phyloP scores from a whole-genome alignment of 116 monocot genomes.

The Posidonia oceanica region DNA sequence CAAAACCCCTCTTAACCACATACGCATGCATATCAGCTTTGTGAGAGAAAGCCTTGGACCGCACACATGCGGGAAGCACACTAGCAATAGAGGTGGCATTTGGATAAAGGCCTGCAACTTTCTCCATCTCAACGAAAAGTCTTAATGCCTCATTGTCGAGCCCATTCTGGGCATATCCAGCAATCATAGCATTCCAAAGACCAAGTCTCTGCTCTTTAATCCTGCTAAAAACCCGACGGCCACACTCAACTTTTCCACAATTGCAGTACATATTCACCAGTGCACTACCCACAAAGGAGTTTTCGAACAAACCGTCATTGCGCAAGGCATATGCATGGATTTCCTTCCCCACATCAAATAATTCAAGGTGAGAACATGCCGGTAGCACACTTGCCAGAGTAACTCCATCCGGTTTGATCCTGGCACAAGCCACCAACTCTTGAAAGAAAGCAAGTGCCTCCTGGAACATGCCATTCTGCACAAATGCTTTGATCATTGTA shows the following conservation, averaged over 20 bases:
- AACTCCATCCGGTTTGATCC: slow-evolving; percentile 51
- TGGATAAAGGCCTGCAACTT: slow-evolving; percentile 33
- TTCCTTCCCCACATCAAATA: slow-evolving; percentile 45
- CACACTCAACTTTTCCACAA: slow-evolving; percentile 40
- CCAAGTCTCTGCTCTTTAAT: slow-evolving; percentile 44
- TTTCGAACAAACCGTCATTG: slow-evolving; percentile 40
- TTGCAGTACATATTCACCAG: slow-evolving; percentile 87
- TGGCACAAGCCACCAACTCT: slow-evolving; percentile 18
- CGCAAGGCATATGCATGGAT: slow-evolving; percentile 63
- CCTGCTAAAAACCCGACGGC: slow-evolving; percentile 42
- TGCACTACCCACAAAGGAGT: slow-evolving; percentile 78
- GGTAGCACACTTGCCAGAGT: slow-evolving; percentile 55
- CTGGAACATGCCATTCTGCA: slow-evolving; percentile 31
- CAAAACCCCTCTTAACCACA: slow-evolving; percentile 65
- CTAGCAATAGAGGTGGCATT: slow-evolving; percentile 78
- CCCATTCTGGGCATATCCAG: slow-evolving; percentile 62
- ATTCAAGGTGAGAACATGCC: slow-evolving; percentile 48
- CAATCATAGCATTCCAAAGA: slow-evolving; percentile 93
- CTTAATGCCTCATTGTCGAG: slow-evolving; percentile 48
- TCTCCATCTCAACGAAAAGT: slow-evolving; percentile 67
- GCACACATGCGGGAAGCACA: slow-evolving; percentile 67
- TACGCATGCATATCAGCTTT: slow-evolving; percentile 79
- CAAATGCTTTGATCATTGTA: slow-evolving; percentile 52
- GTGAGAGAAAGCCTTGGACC: slow-evolving; percentile 36
- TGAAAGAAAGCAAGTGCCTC: slow-evolving; percentile 29